Conservation (phyloP, 768 basidiomycete genomes). For the Suillus americanus region DNA sequence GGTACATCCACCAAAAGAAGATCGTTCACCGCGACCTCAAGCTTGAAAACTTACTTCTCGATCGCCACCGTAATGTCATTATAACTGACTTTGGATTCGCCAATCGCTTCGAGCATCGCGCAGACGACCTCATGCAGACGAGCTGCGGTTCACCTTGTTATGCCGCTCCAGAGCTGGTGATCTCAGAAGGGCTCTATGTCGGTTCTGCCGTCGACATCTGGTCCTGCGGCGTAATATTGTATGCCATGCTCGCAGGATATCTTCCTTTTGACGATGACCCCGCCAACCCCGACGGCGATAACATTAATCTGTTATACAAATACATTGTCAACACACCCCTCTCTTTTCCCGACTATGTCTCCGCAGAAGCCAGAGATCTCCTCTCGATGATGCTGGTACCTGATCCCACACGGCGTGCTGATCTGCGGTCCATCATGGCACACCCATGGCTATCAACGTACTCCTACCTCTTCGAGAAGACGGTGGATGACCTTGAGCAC, state of each 20-base stretch:
- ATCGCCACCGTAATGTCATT: slow-evolving; percentile 96
- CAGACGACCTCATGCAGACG: slow-evolving; percentile 98
- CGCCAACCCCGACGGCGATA: slow-evolving; percentile 97
- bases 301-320: slow-evolving; percentile 97
- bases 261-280: slow-evolving; percentile 99
- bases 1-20: slow-evolving; percentile 99
- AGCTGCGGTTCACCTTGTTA: slow-evolving; percentile 97
- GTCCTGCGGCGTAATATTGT: slow-evolving; percentile 94
- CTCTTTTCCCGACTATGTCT: slow-evolving; percentile 96
- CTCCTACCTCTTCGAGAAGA: slow-evolving; percentile 54
- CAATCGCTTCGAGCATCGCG: slow-evolving; percentile 90
- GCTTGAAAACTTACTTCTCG: slow-evolving; percentile 95
- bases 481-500: slow-evolving; percentile 76
- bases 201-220: slow-evolving; percentile 98
- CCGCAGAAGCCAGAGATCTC: slow-evolving; percentile 77
- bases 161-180: slow-evolving; percentile 96
- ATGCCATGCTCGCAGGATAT: slow-evolving; percentile 96
- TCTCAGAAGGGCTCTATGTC: slow-evolving; percentile 94
- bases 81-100: slow-evolving; percentile 99
- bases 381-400: slow-evolving; percentile 93
- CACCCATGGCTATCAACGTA: slow-evolving; percentile 80
- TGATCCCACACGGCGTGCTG: slow-evolving; percentile 79
- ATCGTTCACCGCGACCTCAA: slow-evolving; percentile 99
- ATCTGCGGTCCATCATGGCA: slow-evolving; percentile 74
- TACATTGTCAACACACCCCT: slow-evolving; percentile 98